Evolutionary conservation across 2,329 filamentous ascomycete species (phyloP), one percentile per base, ranked within the genome.

Genomic region (Calycina herbarum): DNA sequence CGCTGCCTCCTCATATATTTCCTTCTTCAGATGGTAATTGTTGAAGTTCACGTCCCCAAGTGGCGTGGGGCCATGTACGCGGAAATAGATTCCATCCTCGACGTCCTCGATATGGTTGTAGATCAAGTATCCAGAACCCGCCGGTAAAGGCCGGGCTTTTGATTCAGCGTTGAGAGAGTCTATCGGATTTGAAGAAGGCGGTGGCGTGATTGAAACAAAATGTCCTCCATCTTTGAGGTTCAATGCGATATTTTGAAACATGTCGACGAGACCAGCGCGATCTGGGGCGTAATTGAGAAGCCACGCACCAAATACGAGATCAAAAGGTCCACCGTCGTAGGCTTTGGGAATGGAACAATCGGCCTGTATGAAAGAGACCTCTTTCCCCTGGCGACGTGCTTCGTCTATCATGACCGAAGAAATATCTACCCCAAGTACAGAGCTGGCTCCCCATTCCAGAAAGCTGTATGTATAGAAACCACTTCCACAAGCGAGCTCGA

Each of bases 401-500:
- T 68, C 71, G 0, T 71, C 69, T 48, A 79, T 68, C 77, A 79
- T 79, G 7, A 63, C 70, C 13, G 66, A 57, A 5, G 76, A 78
- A 35, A 77, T 73, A 66, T 79, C 78, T n/a, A 79, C 72, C 6
- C 76, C 77, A 10, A 78, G 66, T 10, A 79, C 73, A 8, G 68
- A 71, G 17, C 65, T 66, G 1, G 77, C 77, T 33, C 76, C 77
- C 76, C 77, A 78, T 63, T 71, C 66, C 7, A 77, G 67, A 38
- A 78, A 70, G 51, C 70, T 70, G 57, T 73, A 72, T 15, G 76
- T 76, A 64, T 76, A 78, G 66, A 73, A 77, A 17, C 77, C 78
- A 0, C 76, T 74, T 13, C 77, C 77, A 67, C 78, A 79, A 20
- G 77, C 78, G 11, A 79, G 75, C 59, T 79, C 77, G 45, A 79